A percentile compares a stretch with the other conserved stretches of the same genome.
Evolutionary conservation across 2,329 filamentous ascomycete genomes (phyloP).

Genomic region (Seiridium unicorne): DNA sequence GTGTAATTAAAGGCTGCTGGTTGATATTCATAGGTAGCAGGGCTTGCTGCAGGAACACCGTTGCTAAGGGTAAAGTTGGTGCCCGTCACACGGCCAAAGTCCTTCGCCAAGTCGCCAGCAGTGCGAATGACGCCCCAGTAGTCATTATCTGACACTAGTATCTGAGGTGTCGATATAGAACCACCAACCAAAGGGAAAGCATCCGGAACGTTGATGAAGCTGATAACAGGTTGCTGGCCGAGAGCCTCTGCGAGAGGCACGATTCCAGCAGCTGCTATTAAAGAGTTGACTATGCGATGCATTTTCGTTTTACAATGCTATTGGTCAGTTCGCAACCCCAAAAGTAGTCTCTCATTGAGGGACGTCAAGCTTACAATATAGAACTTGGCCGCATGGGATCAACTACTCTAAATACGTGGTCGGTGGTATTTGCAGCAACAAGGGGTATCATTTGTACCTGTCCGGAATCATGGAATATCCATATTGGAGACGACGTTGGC

Average conservation of each 20-base stretch:
- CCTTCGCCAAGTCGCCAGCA: constrained; percentile 63
- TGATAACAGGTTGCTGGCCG: constrained; percentile 26
- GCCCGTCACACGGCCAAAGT: constrained; percentile 71
- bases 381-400: background rate
- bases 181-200: constrained; percentile 25
- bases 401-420: background rate
- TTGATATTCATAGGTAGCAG: constrained; percentile 39
- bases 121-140: constrained; percentile 69
- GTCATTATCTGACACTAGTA: constrained; percentile 57
- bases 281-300: background rate
- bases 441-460: background rate
- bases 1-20: constrained; percentile 47
- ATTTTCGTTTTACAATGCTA: background rate
- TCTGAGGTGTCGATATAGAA: constrained; percentile 28
- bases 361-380: background rate
- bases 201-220: constrained; percentile 17
- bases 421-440: too few relatives aligned
- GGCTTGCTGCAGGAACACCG: constrained; percentile 32
- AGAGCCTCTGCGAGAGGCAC: constrained; percentile 17
- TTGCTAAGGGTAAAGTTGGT: constrained; percentile 60
- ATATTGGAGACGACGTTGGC: background rate
- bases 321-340: background rate
- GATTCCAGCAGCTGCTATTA: constrained; percentile 7
- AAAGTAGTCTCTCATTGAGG: background rate
- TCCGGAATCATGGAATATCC: background rate